Evolutionary conservation across 371 early-diverging fungal genomes (phyloP), one percentile per base, ranked within the genome.

Genomic region (Funneliformis caledonium): DNA sequence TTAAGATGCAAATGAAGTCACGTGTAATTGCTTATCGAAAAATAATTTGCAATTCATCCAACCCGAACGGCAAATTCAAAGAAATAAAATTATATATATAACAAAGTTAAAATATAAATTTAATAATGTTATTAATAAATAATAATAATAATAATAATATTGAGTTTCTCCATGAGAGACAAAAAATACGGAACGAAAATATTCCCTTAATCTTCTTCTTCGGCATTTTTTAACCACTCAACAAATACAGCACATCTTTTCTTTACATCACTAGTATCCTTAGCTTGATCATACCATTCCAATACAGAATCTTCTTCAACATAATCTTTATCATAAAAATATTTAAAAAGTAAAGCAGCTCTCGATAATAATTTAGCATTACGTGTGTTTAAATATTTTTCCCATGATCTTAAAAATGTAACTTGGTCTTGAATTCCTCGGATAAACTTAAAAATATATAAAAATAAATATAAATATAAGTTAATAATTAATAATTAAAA

Each of bases 231-330:
- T 42, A 94, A 83, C 94, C 94, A 94, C 79, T 89, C 88, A 70
- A 92, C 86, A 81, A 94, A 92, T 74, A 91, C 89, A 14, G 81
- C 81, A 79, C 91, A 88, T 86, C 88, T 91, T 82, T 86, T 86
- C 82, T 89, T 90, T 22, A 94, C 75, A 10, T 88, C 88, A 43
- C 83, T 85, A 62, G 83, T 85, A 14, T 88, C 88, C 26, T 84
- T 85, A 12, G 88, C 81, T 43, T 85, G 81, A 60, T 88, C 85
- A 67, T 91, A 89, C 94, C 94, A 94, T 37, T 83, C 76, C 69
- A 92, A 48, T 84, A 91, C 89, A 8, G 87, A 89, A 52, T 94
- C 93, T 83, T 94, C 94, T 76, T 94, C 94, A 10, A 94, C 88
- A 84, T 91, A 85, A 82, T 94, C 94, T 67, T 83, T 80, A 81